Percentiles rank a stretch among this genome's conserved stretches.
Conservation (phyloP, 2,329 filamentous ascomycete genomes). For the Pseudophaeomoniella oleicola region DNA sequence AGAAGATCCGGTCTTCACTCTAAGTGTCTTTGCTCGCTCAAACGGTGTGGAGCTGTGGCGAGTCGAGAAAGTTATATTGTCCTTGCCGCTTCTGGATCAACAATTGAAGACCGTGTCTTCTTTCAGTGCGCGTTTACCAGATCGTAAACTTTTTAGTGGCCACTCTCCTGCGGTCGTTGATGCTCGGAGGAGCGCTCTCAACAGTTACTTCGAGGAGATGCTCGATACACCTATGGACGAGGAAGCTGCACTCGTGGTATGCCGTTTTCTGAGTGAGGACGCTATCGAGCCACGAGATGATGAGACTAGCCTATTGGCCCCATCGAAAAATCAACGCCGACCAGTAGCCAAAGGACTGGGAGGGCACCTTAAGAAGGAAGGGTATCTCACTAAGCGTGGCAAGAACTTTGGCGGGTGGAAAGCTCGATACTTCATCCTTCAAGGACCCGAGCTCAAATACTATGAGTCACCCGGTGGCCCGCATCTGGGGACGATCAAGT, state of each 20-base stretch:
- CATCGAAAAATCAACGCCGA: slow-evolving; percentile 17
- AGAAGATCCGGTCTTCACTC: slow-evolving; percentile 85
- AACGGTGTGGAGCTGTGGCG: slow-evolving; percentile 75
- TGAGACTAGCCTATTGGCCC: slow-evolving; percentile 34
- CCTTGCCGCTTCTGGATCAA: slow-evolving; percentile 68
- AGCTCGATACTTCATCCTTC: slow-evolving; percentile 57
- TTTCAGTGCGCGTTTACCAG: slow-evolving; percentile 65
- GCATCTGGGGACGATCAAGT: slow-evolving; percentile 84
- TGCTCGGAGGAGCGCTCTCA: slow-evolving; percentile 64
- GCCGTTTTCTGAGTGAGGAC: slow-evolving; percentile 66
- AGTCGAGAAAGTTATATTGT: slow-evolving; percentile 77
- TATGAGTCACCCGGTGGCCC: slow-evolving; percentile 83
- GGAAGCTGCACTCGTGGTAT: slow-evolving; percentile 62
- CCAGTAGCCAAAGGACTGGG: slow-evolving; percentile 26
- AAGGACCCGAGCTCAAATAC: slow-evolving; percentile 65
- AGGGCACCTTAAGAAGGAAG: slow-evolving; percentile 59
- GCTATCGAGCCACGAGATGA: slow-evolving; percentile 41
- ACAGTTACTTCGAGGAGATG: slow-evolving; percentile 72
- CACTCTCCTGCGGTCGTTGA: slow-evolving; percentile 91
- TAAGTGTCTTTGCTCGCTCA: slow-evolving; percentile 68
- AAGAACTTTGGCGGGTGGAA: slow-evolving; percentile 99
- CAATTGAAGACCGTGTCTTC: slow-evolving; percentile 59
- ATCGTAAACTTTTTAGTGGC: slow-evolving; percentile 73
- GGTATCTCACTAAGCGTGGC: slow-evolving; percentile 88
- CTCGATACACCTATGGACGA: slow-evolving; percentile 72